phyloP scores from a whole-genome alignment of 2,329 filamentous ascomycete species.

The Trichoderma simmonsii region DNA sequence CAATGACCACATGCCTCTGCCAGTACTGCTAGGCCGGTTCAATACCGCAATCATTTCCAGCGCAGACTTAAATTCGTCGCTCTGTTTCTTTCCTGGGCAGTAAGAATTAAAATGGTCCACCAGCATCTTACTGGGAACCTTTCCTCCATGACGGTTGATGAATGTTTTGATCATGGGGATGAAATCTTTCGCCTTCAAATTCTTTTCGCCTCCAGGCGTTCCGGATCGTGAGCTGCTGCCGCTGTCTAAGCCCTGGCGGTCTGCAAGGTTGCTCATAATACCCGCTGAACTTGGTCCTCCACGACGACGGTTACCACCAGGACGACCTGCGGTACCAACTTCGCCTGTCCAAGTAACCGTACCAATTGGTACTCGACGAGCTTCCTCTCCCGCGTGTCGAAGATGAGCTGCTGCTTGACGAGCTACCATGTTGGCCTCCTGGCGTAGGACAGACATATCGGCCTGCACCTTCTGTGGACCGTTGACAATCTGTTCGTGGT shows the following conservation, averaged over 20 bases:
- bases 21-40: slow-evolving; percentile 54
- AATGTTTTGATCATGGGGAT: slow-evolving; percentile 73
- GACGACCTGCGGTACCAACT: slow-evolving; percentile 72
- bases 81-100: slow-evolving; percentile 62
- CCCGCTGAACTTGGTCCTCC: slow-evolving; percentile 52
- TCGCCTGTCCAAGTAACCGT: slow-evolving; percentile 93
- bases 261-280: slow-evolving; percentile 56
- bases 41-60: slow-evolving; percentile 72
- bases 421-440: slow-evolving; percentile 77
- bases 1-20: slow-evolving; percentile 54
- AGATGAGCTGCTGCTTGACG: slow-evolving; percentile 74
- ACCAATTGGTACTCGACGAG: slow-evolving; percentile 70
- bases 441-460: slow-evolving; percentile 73
- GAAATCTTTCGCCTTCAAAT: slow-evolving; percentile 59
- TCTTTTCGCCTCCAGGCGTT: slow-evolving; percentile 40
- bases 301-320: slow-evolving; percentile 52
- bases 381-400: slow-evolving; percentile 67
- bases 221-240: slow-evolving; percentile 46
- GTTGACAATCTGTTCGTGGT: slow-evolving; percentile 88
- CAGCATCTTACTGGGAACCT: slow-evolving; percentile 77
- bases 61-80: slow-evolving; percentile 77
- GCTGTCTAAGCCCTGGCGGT: slow-evolving; percentile 52
- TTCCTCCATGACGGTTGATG: slow-evolving; percentile 72
- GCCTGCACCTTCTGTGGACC: slow-evolving; percentile 69
- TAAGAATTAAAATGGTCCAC: slow-evolving; percentile 86